Conservation (phyloP, 2,329 filamentous ascomycete species). For the Exophiala viscosa region DNA sequence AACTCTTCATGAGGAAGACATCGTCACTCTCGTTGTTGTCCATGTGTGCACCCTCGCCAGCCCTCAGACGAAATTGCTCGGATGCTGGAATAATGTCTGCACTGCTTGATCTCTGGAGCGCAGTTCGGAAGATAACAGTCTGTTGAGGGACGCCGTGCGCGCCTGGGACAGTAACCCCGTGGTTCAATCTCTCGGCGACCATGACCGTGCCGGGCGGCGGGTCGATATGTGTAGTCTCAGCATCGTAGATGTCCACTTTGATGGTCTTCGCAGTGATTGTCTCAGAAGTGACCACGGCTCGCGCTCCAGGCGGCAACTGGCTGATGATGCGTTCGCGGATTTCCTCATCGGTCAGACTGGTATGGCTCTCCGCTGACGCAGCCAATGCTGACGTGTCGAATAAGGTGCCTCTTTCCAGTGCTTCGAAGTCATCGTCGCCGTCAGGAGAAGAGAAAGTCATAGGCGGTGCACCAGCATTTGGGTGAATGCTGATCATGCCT, state of each 20-base stretch:
- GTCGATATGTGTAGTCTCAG: slow-evolving; percentile 40
- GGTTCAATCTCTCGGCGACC: slow-evolving; percentile 45
- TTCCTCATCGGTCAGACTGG: slow-evolving; percentile 43
- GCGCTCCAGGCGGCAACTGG: slow-evolving; percentile 41
- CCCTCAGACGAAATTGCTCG: slow-evolving; percentile 21
- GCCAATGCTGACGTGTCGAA: slow-evolving; percentile 28
- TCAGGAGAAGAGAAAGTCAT: slow-evolving; percentile 47
- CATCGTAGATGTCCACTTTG: slow-evolving; percentile 45
- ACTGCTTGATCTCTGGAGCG: slow-evolving; percentile 34
- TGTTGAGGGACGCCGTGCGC: slow-evolving; percentile 38
- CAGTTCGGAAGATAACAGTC: slow-evolving; percentile 45
- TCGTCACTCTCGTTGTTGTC: slow-evolving; percentile 28
- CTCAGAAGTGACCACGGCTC: slow-evolving; percentile 43
- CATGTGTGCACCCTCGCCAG: slow-evolving; percentile 19
- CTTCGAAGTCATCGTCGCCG: slow-evolving; percentile 39
- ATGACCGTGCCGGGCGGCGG: slow-evolving; percentile 46
- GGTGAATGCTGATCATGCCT: slow-evolving; percentile 33
- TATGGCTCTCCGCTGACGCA: slow-evolving; percentile 36
- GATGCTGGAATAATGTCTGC: slow-evolving; percentile 18
- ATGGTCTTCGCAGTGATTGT: slow-evolving; percentile 44
- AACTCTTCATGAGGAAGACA: slow-evolving; percentile 18
- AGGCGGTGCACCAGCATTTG: slow-evolving; percentile 47
- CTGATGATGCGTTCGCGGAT: slow-evolving; percentile 47
- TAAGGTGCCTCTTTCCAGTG: slow-evolving; percentile 35
- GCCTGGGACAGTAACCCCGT: slow-evolving; percentile 48